Evolutionary conservation across 129 eudicot genomes (phyloP).

Genomic region (Centrapalus pauciflorus): DNA sequence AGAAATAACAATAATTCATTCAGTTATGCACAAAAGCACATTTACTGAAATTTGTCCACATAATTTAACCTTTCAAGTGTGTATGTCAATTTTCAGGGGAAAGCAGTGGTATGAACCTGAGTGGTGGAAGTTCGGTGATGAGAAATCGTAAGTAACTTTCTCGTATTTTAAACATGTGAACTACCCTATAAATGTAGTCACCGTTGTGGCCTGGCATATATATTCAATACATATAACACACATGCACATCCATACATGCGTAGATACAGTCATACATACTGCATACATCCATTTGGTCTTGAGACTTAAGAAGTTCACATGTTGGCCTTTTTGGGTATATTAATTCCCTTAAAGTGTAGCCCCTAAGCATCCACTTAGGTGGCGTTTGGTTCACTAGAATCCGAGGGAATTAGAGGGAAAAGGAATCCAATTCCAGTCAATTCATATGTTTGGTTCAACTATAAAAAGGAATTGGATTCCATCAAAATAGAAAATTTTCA

Average conservation of each 20-base stretch:
- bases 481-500: too few species aligned
- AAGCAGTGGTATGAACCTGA: conserved; percentile 91
- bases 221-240: not conserved
- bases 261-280: not conserved
- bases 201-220: not conserved
- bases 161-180: not conserved
- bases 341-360: too few species aligned
- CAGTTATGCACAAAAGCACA: not conserved
- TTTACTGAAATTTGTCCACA: not conserved
- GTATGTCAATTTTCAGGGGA: conserved; percentile 53
- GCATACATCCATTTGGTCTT: not conserved
- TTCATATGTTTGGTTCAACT: too few species aligned
- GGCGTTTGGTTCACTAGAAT: too few species aligned
- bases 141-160: conserved; percentile 67
- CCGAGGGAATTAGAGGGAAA: too few species aligned
- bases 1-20: too few species aligned
- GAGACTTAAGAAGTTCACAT: too few species aligned
- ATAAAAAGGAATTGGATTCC: too few species aligned
- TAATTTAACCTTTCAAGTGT: not conserved
- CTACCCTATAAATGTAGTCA: not conserved
- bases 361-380: too few species aligned
- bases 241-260: not conserved
- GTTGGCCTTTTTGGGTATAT: too few species aligned
- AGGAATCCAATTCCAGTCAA: too few species aligned
- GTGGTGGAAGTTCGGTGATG: conserved; percentile 99